Percentiles rank a stretch among this genome's conserved stretches.
Evolutionary conservation across 2,329 filamentous ascomycete genomes (phyloP).

Genomic region (Calonectria hawksworthii): DNA sequence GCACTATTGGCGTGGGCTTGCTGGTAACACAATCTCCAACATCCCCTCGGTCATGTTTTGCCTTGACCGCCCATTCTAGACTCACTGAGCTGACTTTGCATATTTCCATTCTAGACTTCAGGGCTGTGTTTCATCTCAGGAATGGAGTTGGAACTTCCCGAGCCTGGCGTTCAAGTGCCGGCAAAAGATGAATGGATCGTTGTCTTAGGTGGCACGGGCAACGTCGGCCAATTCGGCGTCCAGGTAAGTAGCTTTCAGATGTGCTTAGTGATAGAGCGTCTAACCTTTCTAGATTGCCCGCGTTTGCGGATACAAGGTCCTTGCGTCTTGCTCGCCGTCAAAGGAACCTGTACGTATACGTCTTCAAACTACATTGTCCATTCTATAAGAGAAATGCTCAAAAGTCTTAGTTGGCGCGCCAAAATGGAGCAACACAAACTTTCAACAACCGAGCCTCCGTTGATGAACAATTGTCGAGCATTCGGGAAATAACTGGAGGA

Average conservation of each 20-base stretch:
- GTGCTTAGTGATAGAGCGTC: no score
- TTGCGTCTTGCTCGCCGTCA: conserved; percentile 52
- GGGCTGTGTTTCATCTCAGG: conserved; percentile 50
- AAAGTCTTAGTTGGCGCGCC: conserved; percentile 40
- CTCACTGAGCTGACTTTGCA: not conserved
- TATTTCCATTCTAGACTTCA: conserved; percentile 48
- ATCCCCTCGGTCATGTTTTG: not conserved
- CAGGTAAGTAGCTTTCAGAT: conserved; percentile 36
- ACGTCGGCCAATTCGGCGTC: conserved; percentile 52
- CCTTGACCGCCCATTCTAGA: not conserved
- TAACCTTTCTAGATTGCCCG: conserved; percentile 47
- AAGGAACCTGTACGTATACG: conserved; percentile 41
- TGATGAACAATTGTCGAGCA: conserved; percentile 49
- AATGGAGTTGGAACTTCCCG: conserved; percentile 41
- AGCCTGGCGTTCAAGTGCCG: conserved; percentile 19
- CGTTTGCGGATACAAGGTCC: conserved; percentile 53
- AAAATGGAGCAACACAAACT: conserved; percentile 49
- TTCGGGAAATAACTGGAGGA: conserved; percentile 49
- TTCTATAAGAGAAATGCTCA: not conserved
- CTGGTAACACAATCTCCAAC: conserved; percentile 43
- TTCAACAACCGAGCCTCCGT: conserved; percentile 48
- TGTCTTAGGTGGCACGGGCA: conserved; percentile 52
- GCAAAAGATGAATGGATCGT: conserved; percentile 53
- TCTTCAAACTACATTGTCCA: no score
- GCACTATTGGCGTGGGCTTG: conserved; percentile 52